phyloP scores from a whole-genome alignment of 129 eudicot species.

The Lactuca saligna region DNA sequence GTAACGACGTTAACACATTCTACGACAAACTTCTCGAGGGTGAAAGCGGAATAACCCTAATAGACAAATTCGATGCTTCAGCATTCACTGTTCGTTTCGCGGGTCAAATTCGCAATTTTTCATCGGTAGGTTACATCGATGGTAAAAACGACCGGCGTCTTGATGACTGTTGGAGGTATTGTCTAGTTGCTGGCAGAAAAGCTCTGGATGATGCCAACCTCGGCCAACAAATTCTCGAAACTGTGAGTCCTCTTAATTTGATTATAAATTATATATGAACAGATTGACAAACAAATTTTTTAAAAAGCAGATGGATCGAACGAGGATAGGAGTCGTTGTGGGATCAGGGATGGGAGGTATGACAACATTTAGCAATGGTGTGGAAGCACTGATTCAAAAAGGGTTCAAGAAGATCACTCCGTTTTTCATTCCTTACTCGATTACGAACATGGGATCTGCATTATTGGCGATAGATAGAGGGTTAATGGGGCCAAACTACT shows the following conservation, averaged over 20 bases:
- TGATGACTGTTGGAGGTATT: conserved; percentile 68
- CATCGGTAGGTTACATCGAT: conserved; percentile 65
- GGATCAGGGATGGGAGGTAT: conserved; percentile 86
- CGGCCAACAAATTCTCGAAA: conserved; percentile 52
- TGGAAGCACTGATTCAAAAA: conserved; percentile 62
- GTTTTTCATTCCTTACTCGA: conserved; percentile 73
- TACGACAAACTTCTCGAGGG: conserved; percentile 59
- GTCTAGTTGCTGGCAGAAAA: conserved; percentile 72
- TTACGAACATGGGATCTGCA: conserved; percentile 86
- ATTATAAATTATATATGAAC: too few species aligned
- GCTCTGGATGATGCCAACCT: conserved; percentile 70
- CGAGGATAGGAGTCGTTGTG: conserved; percentile 65
- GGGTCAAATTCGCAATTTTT: conserved; percentile 65
- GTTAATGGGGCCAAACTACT: conserved; percentile 85
- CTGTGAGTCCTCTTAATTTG: conserved; percentile 27
- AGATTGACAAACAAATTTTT: too few species aligned
- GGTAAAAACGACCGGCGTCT: conserved; percentile 68
- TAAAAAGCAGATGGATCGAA: conserved; percentile 59
- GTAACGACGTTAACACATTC: conserved; percentile 51
- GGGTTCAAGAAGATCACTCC: conserved; percentile 77
- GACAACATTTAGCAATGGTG: conserved; percentile 59
- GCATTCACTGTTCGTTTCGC: conserved; percentile 56
- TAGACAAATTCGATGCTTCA: conserved; percentile 61
- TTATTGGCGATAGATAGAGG: conserved; percentile 78
- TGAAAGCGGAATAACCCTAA: conserved; percentile 50